Percentiles rank a stretch among this genome's conserved stretches.
phyloP scores from a whole-genome alignment of 495 filamentous ascomycete species.

The Podospora conica region DNA sequence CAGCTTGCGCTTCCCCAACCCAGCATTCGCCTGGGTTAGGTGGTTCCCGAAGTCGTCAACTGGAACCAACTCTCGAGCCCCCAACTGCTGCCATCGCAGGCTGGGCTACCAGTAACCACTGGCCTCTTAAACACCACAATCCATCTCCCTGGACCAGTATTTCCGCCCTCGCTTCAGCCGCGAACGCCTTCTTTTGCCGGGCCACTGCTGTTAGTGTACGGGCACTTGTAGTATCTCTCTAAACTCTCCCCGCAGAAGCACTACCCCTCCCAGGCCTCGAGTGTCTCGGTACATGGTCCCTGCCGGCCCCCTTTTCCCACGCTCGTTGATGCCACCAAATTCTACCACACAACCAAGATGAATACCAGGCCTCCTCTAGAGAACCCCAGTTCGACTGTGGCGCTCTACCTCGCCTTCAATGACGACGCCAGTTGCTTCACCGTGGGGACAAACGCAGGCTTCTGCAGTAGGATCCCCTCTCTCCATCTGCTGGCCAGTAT shows the following conservation, averaged over 20 bases:
- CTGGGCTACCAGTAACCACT: not conserved
- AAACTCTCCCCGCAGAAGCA: not conserved
- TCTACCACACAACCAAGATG: constrained; percentile 49
- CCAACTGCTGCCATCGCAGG: not conserved
- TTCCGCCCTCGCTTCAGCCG: not conserved
- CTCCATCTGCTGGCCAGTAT: not conserved
- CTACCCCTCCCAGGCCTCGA: no score
- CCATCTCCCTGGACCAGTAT: not conserved
- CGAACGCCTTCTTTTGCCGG: not conserved
- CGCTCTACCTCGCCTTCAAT: constrained; percentile 83
- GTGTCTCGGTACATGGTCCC: not conserved
- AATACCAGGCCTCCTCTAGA: constrained; percentile 86
- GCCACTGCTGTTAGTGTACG: not conserved
- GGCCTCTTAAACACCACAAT: not conserved
- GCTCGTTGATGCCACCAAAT: not conserved
- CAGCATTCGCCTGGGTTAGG: no score
- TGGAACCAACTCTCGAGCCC: not conserved
- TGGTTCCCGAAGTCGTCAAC: not conserved
- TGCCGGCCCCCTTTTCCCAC: not conserved
- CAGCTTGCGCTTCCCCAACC: not conserved
- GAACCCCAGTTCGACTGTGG: constrained; percentile 63
- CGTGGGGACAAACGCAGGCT: constrained; percentile 79
- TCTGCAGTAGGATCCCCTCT: constrained; percentile 62
- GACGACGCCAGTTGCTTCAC: constrained; percentile 81
- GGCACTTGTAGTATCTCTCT: not conserved